These are phyloP conservation scores for Neophaeococcomyces mojaviensis DNA, from an alignment of 2,329 filamentous ascomycete genomes.

Conservation along the genomic window DNA sequence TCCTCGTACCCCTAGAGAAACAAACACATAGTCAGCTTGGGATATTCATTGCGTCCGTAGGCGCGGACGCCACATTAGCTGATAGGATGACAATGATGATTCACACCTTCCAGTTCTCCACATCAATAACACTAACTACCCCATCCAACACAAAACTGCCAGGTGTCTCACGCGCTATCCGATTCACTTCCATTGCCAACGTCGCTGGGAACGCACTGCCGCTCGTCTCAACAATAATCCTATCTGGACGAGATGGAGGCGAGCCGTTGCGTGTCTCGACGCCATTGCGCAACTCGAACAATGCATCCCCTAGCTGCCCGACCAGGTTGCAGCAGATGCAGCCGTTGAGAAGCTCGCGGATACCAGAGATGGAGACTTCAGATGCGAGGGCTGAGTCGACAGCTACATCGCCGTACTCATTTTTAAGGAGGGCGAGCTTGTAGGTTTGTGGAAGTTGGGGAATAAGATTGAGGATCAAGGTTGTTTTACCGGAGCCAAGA, in stretches of 20 bases:
- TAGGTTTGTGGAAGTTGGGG: slow-evolving; percentile 83
- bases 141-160: slow-evolving; percentile 71
- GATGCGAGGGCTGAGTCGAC: slow-evolving; percentile 87
- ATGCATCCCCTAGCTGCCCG: slow-evolving; percentile 74
- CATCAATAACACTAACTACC: slow-evolving; percentile 82
- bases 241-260: slow-evolving; percentile 50
- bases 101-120: slow-evolving; percentile 76
- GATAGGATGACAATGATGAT: too few species aligned
- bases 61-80: too few species aligned
- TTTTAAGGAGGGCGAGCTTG: slow-evolving; percentile 83
- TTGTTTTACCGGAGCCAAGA: slow-evolving; percentile 92
- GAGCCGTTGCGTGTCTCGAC: slow-evolving; percentile 23
- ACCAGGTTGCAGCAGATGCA: slow-evolving; percentile 99
- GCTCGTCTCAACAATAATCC: slow-evolving; percentile 89
- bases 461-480: slow-evolving; percentile 85
- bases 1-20: slow-evolving; percentile 80
- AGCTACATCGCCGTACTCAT: slow-evolving; percentile 93
- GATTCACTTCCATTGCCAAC: slow-evolving; percentile 81
- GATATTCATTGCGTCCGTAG: too few species aligned
- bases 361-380: slow-evolving; percentile 74
- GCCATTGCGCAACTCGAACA: slow-evolving; percentile 61
- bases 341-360: slow-evolving; percentile 87
- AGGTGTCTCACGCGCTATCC: slow-evolving; percentile 55
- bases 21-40: too few species aligned
- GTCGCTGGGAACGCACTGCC: slow-evolving; percentile 85